Conservation (phyloP, 192 early-diverging fungal species). For the Linnemannia zychae region DNA sequence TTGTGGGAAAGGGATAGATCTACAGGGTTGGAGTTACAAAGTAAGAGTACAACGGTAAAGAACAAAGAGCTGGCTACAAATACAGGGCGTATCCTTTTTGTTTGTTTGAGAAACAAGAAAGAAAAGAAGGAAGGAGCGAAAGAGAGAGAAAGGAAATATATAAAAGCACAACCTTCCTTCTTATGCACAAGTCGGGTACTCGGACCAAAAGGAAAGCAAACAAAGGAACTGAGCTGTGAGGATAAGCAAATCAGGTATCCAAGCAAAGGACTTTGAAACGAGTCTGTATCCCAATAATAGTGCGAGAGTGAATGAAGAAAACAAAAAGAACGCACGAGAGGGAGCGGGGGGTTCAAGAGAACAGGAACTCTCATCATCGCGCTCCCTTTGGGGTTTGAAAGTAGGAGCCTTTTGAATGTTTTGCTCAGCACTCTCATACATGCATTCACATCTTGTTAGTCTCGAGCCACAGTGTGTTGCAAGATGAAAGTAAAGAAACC, state of each 20-base stretch:
- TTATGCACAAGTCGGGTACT: too few relatives aligned
- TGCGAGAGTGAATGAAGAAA: neutral
- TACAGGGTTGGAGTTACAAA: neutral
- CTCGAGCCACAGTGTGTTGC: neutral
- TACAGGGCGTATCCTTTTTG: neutral
- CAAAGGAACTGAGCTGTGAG: too few relatives aligned
- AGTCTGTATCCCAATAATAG: neutral
- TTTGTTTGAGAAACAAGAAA: neutral
- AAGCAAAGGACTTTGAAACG: too few relatives aligned
- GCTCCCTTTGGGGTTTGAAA: neutral
- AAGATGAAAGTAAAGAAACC: neutral
- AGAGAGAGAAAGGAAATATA: neutral
- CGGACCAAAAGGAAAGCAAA: too few relatives aligned
- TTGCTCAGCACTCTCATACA: neutral
- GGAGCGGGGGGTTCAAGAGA: conserved; percentile 1
- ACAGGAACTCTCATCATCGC: neutral
- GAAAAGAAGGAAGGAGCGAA: neutral
- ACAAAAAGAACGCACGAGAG: neutral
- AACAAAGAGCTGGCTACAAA: neutral
- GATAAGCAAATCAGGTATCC: too few relatives aligned
- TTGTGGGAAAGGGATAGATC: neutral
- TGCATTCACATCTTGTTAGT: neutral
- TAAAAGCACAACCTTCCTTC: neutral
- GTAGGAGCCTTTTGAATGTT: neutral
- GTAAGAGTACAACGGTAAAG: neutral